phyloP scores from a whole-genome alignment of 2,329 filamentous ascomycete species.

The Pseudopithomyces maydicus region DNA sequence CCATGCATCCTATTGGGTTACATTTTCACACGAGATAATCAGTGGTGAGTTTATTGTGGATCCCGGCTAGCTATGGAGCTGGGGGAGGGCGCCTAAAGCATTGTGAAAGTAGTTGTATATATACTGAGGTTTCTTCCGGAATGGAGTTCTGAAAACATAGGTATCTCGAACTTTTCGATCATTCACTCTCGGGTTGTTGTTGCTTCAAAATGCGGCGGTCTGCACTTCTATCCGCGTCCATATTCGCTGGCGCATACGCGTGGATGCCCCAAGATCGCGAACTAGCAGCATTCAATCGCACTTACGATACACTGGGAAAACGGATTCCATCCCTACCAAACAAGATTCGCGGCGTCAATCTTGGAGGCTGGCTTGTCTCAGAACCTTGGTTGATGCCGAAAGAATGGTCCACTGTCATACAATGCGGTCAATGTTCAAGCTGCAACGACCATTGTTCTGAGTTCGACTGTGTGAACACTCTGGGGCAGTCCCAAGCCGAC shows the following conservation, averaged over 20 bases:
- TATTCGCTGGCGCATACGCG: neutral
- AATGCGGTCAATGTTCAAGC: slow-evolving; percentile 43
- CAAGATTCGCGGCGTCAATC: slow-evolving; percentile 62
- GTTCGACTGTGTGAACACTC: slow-evolving; percentile 58
- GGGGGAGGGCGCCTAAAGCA: neutral
- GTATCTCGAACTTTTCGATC: neutral
- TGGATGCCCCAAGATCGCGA: slow-evolving; percentile 4
- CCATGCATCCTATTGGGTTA: too few species aligned
- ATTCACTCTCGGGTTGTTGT: neutral
- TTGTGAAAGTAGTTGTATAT: neutral
- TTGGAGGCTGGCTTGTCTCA: slow-evolving; percentile 57
- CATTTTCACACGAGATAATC: too few species aligned
- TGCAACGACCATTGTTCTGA: slow-evolving; percentile 47
- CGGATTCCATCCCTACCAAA: slow-evolving; percentile 5
- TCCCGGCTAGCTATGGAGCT: neutral
- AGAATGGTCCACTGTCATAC: slow-evolving; percentile 54
- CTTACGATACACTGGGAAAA: neutral
- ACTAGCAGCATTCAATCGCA: slow-evolving; percentile 7
- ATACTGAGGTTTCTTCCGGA: neutral
- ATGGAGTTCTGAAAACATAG: neutral
- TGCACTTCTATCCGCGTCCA: neutral
- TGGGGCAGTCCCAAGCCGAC: slow-evolving; percentile 56
- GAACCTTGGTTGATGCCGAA: slow-evolving; percentile 61
- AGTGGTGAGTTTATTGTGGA: neutral
- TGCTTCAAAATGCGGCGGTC: neutral